Evolutionary conservation across 371 early-diverging fungal species (phyloP), one percentile per base, ranked within the genome.

Genomic region (Nematocida sp.): DNA sequence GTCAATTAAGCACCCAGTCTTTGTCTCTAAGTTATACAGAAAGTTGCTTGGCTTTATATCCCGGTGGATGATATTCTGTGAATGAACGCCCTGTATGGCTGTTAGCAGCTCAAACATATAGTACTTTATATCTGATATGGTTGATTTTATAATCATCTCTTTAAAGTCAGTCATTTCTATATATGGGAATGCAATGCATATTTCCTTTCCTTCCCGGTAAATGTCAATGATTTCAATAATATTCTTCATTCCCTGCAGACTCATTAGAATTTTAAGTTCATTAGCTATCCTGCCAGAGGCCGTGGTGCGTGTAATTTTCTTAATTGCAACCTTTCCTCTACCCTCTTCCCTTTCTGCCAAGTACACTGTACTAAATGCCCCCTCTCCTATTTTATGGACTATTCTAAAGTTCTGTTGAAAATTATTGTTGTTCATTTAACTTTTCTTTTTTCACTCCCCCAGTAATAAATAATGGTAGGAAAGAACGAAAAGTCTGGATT

Each of bases 41-140:
- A 97, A 98, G 83, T 97, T 98, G 67, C 91, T 90, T 0, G 97
- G 98, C 84, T 98, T 98, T 61, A 98, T 89, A 84, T 98, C 98
- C 25, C 97, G 72, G 74, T 89, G 84, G 74, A 97, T 96, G 3
- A 94, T 91, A 86, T 72, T 52, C 27, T 84, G 62, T 15, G 58
- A 39, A 66, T 86, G 87, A 27, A 81, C 82, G 54, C 84, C 83
- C 18, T 87, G 86, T 6, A 94, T 85, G 0, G 92, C 93, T 20
- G 87, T 86, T 9, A 96, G 86, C 3, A 98, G 85, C 9, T 91
- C 89, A 5, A 90, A 89, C 80, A 96, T 87, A 84, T 96, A 98
- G 74, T 85, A 86, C 66, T 89, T 89, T 46, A 95, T 91, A 62
- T 95, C 94, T 4, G 87, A 83, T 62, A 92, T 75, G 0, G 89